Evolutionary conservation across 2,329 filamentous ascomycete genomes (phyloP), one percentile per base, ranked within the genome.

Genomic region (Cryphonectria radicalis): DNA sequence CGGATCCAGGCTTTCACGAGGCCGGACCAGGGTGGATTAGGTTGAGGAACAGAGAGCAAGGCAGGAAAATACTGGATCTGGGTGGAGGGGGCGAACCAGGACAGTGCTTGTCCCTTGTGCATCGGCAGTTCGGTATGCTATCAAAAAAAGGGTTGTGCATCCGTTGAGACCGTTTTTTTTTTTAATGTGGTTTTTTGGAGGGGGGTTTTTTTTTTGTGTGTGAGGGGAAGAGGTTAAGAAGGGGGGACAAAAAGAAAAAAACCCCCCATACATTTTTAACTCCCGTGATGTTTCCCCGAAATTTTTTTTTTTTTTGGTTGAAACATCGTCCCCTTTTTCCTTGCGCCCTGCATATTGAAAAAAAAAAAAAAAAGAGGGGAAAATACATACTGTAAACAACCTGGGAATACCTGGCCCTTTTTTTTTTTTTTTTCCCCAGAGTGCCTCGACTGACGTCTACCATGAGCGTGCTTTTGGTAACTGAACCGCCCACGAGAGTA

Each of bases 51-150:
- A 32, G 37, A 55, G 63, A 63, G 55, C n/a, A 59, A 14, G 63
- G 63, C 70, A 67, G 63, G 46, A 63, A 72, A 70, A 72, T 40
- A 72, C 43, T 72, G 70, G 70, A 64, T 14, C 63, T 70, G 70
- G 22, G 70, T 70, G 70, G 59, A 62, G 59, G 8, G 57, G 17
- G 35, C 46, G 46, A 50, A 62, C 32, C 35, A 40, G 59, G 59
- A 40, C 32, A 66, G 69, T 72, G 67, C 67, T 67, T 72, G 67
- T 50, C 63, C 67, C 68, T 57, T 60, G 55, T 67, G 66, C 66
- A 62, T 67, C 66, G 66, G 64, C 50, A 66, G 32, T 14, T 57
- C 64, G 64, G 66, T 67, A 62, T 67, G 66, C 55, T 50, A 37
- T 67, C 55, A 25, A 42, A 67, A 67, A 62, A n/a, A 8, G 22